A percentile compares a stretch with the other conserved stretches of the same genome.
These are phyloP conservation scores for Melanomma pulvis-pyrius DNA, from an alignment of 495 filamentous ascomycete genomes.

Conservation along the genomic window DNA sequence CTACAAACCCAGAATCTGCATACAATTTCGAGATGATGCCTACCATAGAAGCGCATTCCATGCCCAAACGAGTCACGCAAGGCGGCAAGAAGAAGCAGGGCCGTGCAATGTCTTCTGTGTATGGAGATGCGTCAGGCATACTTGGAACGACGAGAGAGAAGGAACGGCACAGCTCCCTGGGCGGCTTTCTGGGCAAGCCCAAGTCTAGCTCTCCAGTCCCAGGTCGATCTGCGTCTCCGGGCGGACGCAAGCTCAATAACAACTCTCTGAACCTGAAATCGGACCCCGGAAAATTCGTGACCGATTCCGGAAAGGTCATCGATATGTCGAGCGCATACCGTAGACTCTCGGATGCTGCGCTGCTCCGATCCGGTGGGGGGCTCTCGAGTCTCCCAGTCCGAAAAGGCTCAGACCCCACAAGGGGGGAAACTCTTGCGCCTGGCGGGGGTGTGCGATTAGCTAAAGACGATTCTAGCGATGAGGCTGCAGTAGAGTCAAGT, in stretches of 20 bases:
- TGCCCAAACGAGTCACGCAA: conserved; percentile 43
- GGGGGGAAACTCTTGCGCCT: conserved; percentile 48
- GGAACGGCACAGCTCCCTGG: conserved; percentile 52
- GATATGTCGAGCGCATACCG: conserved; percentile 64
- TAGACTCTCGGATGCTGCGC: conserved; percentile 66
- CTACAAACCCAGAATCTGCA: conserved; percentile 37
- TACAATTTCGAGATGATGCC: conserved; percentile 45
- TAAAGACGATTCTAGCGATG: conserved; percentile 69
- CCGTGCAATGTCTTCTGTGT: conserved; percentile 42
- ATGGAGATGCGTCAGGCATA: conserved; percentile 53
- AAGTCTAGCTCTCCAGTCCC: conserved; percentile 66
- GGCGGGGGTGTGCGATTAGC: conserved; percentile 63
- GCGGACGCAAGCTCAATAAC: conserved; percentile 47
- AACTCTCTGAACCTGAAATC: conserved; percentile 47
- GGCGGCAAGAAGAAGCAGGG: conserved; percentile 41
- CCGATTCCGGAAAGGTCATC: conserved; percentile 57
- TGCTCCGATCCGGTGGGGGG: conserved; percentile 58
- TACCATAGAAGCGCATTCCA: conserved; percentile 39
- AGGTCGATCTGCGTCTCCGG: conserved; percentile 64
- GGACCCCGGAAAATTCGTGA: conserved; percentile 46
- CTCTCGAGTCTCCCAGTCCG: conserved; percentile 55
- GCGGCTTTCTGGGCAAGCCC: conserved; percentile 48
- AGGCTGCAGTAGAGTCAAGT: conserved; percentile 51
- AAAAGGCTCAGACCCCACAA: conserved; percentile 42
- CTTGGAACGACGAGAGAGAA: conserved; percentile 42